Conservation (phyloP, 2,329 filamentous ascomycete genomes). For the Aspergillus pseudonomiae region DNA sequence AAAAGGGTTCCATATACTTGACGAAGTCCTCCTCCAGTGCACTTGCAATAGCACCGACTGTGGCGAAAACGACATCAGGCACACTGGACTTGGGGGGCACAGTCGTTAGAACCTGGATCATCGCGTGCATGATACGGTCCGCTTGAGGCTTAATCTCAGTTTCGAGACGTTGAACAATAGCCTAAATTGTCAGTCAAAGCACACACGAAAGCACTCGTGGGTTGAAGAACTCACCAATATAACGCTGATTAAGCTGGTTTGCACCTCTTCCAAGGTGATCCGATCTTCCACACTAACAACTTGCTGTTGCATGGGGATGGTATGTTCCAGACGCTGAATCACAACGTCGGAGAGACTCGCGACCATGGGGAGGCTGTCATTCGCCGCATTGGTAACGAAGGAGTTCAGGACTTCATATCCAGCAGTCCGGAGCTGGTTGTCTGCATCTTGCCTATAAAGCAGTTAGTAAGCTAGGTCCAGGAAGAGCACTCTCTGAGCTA, state of each 20-base stretch:
- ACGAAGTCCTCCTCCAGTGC: constrained; percentile 89
- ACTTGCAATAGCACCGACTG: constrained; percentile 87
- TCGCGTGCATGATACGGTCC: constrained; percentile 89
- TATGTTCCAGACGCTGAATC: constrained; percentile 87
- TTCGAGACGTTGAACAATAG: constrained; percentile 88
- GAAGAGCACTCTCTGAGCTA: neutral
- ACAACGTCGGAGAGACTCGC: constrained; percentile 84
- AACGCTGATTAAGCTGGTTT: constrained; percentile 91
- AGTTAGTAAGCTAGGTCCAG: constrained; percentile 13
- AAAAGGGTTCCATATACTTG: constrained; percentile 97
- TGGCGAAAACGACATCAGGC: constrained; percentile 89
- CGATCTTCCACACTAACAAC: constrained; percentile 97
- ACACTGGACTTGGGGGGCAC: constrained; percentile 87
- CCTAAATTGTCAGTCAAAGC: constrained; percentile 38
- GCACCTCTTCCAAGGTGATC: constrained; percentile 95
- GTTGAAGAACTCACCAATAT: constrained; percentile 59
- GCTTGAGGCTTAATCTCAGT: constrained; percentile 87
- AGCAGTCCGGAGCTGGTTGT: constrained; percentile 88
- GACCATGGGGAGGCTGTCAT: constrained; percentile 79
- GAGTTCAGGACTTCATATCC: constrained; percentile 96
- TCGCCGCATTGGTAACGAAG: constrained; percentile 88
- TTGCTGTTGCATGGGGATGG: constrained; percentile 84
- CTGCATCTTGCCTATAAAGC: constrained; percentile 64
- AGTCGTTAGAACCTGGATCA: constrained; percentile 77
- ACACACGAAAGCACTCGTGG: neutral